These are phyloP conservation scores for Aspergillus sp. DNA, from an alignment of 2,329 filamentous ascomycete species.

Conservation along the genomic window DNA sequence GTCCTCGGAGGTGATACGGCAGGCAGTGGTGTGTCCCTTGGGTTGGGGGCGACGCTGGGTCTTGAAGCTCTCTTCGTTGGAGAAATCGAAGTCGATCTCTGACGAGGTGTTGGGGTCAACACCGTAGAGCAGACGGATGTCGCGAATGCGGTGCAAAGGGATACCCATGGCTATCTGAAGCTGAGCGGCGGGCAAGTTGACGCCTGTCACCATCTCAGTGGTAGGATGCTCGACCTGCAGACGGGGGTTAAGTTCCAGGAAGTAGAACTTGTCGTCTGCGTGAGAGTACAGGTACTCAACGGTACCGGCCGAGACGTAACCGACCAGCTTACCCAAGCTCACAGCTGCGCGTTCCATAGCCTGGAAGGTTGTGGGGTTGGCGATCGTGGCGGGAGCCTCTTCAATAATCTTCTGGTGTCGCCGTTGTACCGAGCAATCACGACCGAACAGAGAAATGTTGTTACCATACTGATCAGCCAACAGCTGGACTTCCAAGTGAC, in stretches of 20 bases:
- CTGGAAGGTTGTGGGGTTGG: slow-evolving; percentile 84
- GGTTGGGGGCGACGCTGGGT: slow-evolving; percentile 88
- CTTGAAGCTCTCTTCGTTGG: slow-evolving; percentile 78
- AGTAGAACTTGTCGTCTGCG: slow-evolving; percentile 98
- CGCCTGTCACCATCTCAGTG: slow-evolving; percentile 98
- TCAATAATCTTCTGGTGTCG: slow-evolving; percentile 99
- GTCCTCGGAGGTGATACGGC: slow-evolving; percentile 98
- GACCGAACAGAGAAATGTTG: slow-evolving; percentile 97
- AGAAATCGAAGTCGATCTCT: slow-evolving; percentile 96
- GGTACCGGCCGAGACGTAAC: slow-evolving; percentile 97
- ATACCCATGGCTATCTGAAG: slow-evolving; percentile 99
- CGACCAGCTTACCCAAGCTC: slow-evolving; percentile 88
- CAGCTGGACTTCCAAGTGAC: slow-evolving; percentile 96
- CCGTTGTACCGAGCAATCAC: slow-evolving; percentile 98
- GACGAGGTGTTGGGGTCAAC: slow-evolving; percentile 85
- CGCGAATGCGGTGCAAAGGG: slow-evolving; percentile 89
- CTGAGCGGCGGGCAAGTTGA: slow-evolving; percentile 95
- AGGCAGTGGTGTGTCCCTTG: slow-evolving; percentile 96
- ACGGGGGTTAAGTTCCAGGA: slow-evolving; percentile 97
- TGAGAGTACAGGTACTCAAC: slow-evolving; percentile 99
- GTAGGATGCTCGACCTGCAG: slow-evolving; percentile 99
- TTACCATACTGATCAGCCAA: slow-evolving; percentile 99
- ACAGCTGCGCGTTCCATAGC: slow-evolving; percentile 97
- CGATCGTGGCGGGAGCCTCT: slow-evolving; percentile 96
- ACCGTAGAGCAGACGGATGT: slow-evolving; percentile 95